Base-by-base conservation (phyloP, 2,329 filamentous ascomycete genomes). In the Rutstroemia sydowiana region DNA sequence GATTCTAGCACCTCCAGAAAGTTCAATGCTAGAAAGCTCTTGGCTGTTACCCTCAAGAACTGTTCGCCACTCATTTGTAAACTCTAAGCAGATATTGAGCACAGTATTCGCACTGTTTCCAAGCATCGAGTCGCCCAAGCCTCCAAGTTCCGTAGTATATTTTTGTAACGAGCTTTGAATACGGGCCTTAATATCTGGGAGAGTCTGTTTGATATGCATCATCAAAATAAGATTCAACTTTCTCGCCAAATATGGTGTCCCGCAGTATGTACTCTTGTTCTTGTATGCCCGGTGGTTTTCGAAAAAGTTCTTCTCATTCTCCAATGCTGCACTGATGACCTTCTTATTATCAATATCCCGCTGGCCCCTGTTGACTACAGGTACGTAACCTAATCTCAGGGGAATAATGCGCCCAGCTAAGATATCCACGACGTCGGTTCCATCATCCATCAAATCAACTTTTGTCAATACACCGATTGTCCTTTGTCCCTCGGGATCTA, bases 191-290 rank as follows among this genome's bases (percentile, higher is more conserved):
- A 98, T 98, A 67, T 98, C 93, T 37, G 93, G 93, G 13, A 98
- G 80, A 1, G 93, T 98, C 75, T 98, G 92, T 74, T 98, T 98
- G 76, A 98, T 98, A 75, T 98, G 93, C 93, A 98, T 98, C 92
- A 98, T 97, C 62, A 98, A 79, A 66, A 98, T 97, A 65, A 98
- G 77, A 72, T 98, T 98, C 55, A 98, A 81, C 73, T 98, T 98
- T 61, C 92, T 84, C 3, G 93, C 93, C 55, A 98, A 77, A 67
- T 98, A 98, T 3, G 93, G 93, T 3, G 93, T 98, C 69, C 93
- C 93, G 71, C 93, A 98, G 77, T 98, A 98, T 5, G 91, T 88
- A 67, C 89, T 91, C 82, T 98, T 98, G 74, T 97, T 98, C 55
- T 91, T 82, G 72, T 98, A 98, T 31, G 93, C 92, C 74, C 95